Evolutionary conservation across 345 rosid species (phyloP), one percentile per base, ranked within the genome.

Genomic region (Citrus medica): DNA sequence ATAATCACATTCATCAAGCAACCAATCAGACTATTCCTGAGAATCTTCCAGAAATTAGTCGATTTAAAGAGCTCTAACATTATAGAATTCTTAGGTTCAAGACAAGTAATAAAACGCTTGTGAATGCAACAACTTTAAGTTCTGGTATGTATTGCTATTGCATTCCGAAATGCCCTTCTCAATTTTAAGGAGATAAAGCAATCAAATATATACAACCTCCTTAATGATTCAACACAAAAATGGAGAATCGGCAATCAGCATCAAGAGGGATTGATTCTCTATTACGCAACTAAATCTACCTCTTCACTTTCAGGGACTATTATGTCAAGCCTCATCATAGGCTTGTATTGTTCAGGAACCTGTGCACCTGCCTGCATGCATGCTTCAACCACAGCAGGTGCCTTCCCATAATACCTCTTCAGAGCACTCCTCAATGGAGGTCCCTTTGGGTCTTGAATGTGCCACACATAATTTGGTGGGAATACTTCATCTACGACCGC

Each of bases 271-370:
- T 22, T n/a, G 17, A 46, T 46, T 46, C 51, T 46, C 12, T 8
- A 22, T 69, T 83, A 91, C 9, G 93, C 96, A 69, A 93, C 98
- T 76, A 87, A 80, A 62, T 79, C 74, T 19, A 85, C 91, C 85
- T 95, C 98, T 14, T 88, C 89, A 35, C 77, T 87, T 62, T 92
- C 98, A 4, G 97, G 99, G 59, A 95, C 82, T 38, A 93, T 85
- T 71, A 95, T 88, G 83, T 95, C 99, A 56, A 93, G 96, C 88
- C 99, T 93, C 98, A 95, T 95, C 99, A 90, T 90, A 1, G 98
- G 89, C 79, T 85, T 93, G 80, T 92, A 93, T 69, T 69, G 81
- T 21, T 79, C 80, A 2, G 98, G 97, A 73, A 91, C 78, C 61
- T 68, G 67, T 68, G 97, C 94, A 58, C 97, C 96, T 2, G 89